Base-by-base conservation (phyloP, 1,284 basidiomycete genomes). In the Moesziomyces parantarcticus region DNA sequence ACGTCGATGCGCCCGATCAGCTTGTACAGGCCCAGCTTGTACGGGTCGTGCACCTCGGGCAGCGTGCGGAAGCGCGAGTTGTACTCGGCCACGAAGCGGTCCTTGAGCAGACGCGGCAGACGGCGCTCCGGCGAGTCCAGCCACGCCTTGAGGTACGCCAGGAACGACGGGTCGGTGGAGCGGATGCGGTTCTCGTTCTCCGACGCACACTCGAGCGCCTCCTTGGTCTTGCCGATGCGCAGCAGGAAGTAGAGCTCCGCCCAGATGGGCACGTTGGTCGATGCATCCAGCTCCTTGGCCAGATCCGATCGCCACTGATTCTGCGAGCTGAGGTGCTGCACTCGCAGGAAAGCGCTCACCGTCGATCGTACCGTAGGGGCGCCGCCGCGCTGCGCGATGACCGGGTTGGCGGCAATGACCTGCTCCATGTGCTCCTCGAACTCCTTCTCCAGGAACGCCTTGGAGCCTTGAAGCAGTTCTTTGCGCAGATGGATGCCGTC, bases 21-120 rank as follows among this genome's bases (percentile, higher is more conserved):
- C 83, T 97, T 97, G 88, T 97, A 98, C 34, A 99, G 85, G 0
- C 94, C 95, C 52, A 94, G 89, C 85, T 97, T 97, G 88, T 94
- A 98, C 1, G 95, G 94, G 84, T 98, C 97, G 43, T 79, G 75
- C 13, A 75, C 71, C 2, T 56, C 94, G 52, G 70, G 53, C 1
- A 73, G 45, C 42, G 58, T 73, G 49, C 78, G 72, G 76, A 98
- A 93, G 75, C 95, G 92, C 3, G 92, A 90, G 83, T 98, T 97
- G 86, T 95, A 98, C 40, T 93, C 89, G 23, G 91, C 89, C 74
- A 92, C 89, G 48, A 97, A 88, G 65, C 94, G 90, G 78, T 96
- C 93, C 22, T 93, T 89, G 71, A 52, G 68, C 26, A 50, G 40
- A 16, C 50, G 65, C n/a, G 74, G 67, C 21, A 79, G 68, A 32